Percentiles rank a stretch among this genome's conserved stretches.
These are phyloP conservation scores for Tetradesmus obliquus DNA, from an alignment of 139 green algal genomes.

Conservation along the genomic window DNA sequence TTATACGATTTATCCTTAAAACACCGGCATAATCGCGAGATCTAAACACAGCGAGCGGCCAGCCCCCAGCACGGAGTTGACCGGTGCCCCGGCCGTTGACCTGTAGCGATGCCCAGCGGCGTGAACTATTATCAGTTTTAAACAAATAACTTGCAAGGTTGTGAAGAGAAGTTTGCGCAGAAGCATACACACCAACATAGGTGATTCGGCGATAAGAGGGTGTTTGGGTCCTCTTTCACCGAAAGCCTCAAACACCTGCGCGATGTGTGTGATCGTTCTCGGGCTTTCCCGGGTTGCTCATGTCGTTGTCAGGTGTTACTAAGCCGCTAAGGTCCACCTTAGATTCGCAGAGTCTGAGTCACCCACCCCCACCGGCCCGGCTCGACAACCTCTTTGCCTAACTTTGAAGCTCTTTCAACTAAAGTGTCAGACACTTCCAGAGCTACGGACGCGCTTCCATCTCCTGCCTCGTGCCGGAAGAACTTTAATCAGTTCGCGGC, in stretches of 20 bases:
- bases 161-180: no score
- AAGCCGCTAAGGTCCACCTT: background rate
- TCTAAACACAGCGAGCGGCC: no score
- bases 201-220: background rate
- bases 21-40: no score
- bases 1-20: no score
- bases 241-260: background rate
- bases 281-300: background rate
- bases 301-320: background rate
- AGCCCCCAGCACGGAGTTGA: no score
- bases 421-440: background rate
- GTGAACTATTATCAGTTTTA: no score
- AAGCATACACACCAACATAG: background rate
- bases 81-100: no score
- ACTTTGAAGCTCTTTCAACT: no score
- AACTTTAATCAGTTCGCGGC: background rate
- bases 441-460: background rate
- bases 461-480: background rate
- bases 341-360: background rate
- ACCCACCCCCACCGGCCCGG: background rate
- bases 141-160: no score
- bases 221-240: background rate
- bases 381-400: background rate
- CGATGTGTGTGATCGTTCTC: background rate
- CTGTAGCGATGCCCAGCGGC: no score